A percentile compares a stretch with the other conserved stretches of the same genome.
phyloP scores from a whole-genome alignment of 805 yeast species.

The Wickerhamomyces silvicola region DNA sequence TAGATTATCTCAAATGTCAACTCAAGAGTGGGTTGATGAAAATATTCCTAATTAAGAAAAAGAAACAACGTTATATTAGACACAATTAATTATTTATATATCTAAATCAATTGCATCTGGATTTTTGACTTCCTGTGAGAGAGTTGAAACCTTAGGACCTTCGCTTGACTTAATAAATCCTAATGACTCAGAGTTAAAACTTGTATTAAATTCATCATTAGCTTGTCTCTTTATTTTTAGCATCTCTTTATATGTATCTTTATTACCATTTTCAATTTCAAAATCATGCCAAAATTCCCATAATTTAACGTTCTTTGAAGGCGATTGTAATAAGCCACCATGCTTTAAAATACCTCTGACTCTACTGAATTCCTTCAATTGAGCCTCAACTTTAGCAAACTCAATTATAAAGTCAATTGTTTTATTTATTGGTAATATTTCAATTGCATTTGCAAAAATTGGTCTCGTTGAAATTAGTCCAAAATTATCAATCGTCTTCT shows the following conservation, averaged over 20 bases:
- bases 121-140: conserved; percentile 26
- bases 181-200: conserved; percentile 29
- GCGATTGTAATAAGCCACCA: conserved; percentile 39
- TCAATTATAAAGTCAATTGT: conserved; percentile 39
- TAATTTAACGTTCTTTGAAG: conserved; percentile 25
- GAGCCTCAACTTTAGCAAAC: conserved; percentile 54
- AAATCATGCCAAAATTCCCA: conserved; percentile 74
- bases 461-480: conserved; percentile 40
- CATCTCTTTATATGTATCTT: conserved; percentile 69
- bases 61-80: too few relatives aligned
- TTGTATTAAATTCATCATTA: conserved; percentile 22
- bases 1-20: conserved; percentile 88
- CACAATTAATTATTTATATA: too few relatives aligned
- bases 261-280: conserved; percentile 68
- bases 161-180: conserved; percentile 42
- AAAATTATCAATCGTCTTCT: conserved; percentile 31
- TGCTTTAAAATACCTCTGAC: conserved; percentile 58
- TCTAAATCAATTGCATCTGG: conserved; percentile 62
- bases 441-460: conserved; percentile 47
- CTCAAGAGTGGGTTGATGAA: conserved; percentile 80
- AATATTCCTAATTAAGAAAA: conserved; percentile 5
- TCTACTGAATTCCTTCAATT: conserved; percentile 45
- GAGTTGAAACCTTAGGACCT: conserved; percentile 29
- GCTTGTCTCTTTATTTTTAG: conserved; percentile 46
- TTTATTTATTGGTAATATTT: conserved; percentile 35